Base-by-base conservation (phyloP, 257 asterid species). In the Solanum lignicaule region DNA sequence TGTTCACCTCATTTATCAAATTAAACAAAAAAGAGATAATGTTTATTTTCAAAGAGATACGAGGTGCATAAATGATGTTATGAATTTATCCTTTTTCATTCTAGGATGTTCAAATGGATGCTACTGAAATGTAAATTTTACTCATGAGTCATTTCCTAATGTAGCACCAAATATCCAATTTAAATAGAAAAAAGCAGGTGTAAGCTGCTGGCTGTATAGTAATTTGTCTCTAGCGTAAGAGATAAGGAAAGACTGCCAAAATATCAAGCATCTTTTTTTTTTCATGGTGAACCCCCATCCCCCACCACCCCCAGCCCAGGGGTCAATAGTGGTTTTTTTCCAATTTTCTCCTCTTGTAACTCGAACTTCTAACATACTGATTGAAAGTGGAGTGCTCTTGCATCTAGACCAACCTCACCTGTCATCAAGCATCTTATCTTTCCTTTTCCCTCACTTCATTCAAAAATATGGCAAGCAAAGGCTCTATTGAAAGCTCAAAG, bases 1-100 rank as follows among this genome's bases (percentile, higher is more conserved):
- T 87, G 84, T 88, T 60, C 55, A 87, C 48, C 87, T 74, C 89
- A 90, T 32, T 87, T 85, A 68, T 66, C 82, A 41, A 68, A 65
- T 65, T 29, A 46, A 27, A 71, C n/a, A 52, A 66, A 27, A 62
- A 85, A 39, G 58, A 85, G 39, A 85, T 9, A 3, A 52, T 52
- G 31, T 38, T 39, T 65, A 65, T 35, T 2, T 25, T 65, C 87
- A 46, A 81, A 81, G 58, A 46, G 68, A 48, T 81, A 46, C 18
- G 6, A 27, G 39, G 41, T 29, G 69, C 15, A 46, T 29, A 81
- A 27, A 20, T 18, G 27, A 48, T 81, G 41, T 4, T 79, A 16
- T 43, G 39, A 41, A 27, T 81, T 43, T 41, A 79, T 79, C 84
- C 65, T 27, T 43, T 79, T 79, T 8, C 36, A 79, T 79, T 43